A percentile compares a stretch with the other conserved stretches of the same genome.
phyloP scores from a whole-genome alignment of 2,329 filamentous ascomycete species.

The Geosmithia flava region DNA sequence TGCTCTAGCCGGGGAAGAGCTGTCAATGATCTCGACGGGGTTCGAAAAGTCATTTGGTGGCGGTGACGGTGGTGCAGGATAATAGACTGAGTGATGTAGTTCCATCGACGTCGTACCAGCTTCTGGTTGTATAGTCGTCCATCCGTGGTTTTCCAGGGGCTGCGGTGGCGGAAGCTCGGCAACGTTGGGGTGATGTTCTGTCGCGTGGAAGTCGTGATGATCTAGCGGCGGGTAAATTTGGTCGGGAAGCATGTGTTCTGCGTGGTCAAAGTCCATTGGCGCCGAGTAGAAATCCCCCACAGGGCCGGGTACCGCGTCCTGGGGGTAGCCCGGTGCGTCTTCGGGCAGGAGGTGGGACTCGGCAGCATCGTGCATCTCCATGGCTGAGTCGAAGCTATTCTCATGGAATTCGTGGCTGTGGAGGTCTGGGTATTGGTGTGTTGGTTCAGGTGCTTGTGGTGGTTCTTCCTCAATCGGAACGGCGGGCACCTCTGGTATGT shows the following conservation, averaged over 20 bases:
- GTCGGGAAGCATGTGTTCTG: background rate
- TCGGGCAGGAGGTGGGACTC: background rate
- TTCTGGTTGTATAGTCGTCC: too few relatives aligned
- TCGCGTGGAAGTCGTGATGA: background rate
- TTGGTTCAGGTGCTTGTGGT: background rate
- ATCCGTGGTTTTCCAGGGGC: background rate
- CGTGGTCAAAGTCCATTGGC: background rate
- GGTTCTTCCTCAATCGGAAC: background rate
- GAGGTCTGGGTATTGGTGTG: background rate
- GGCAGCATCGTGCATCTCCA: background rate
- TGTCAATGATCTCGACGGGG: conserved; percentile 4
- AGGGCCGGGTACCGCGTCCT: background rate
- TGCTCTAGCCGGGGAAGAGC: conserved; percentile 2
- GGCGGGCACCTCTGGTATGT: background rate
- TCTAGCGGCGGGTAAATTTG: background rate
- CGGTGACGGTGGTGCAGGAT: too few relatives aligned
- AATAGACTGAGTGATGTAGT: background rate
- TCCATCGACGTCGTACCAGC: too few relatives aligned
- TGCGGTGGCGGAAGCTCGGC: background rate
- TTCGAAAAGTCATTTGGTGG: background rate
- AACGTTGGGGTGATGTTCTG: background rate
- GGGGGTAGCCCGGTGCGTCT: background rate
- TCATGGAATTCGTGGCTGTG: background rate
- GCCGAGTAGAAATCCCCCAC: background rate
- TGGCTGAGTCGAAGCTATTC: background rate